These are phyloP conservation scores for Fusarium bactridioides DNA, from an alignment of 2,329 filamentous ascomycete genomes.

Conservation along the genomic window DNA sequence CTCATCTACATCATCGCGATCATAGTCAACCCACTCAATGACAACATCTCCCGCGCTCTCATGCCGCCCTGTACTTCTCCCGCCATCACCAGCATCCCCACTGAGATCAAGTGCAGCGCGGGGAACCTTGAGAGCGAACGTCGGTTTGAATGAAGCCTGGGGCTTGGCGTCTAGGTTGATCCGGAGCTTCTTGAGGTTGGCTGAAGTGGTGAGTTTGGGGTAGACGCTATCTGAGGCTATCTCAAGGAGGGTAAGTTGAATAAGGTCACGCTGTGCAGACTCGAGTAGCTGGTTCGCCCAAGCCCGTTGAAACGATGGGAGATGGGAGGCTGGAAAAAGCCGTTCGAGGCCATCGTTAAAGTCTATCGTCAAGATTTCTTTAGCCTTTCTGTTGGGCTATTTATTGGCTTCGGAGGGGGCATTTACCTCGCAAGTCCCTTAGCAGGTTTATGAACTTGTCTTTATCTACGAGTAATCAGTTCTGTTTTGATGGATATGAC, in stretches of 20 bases:
- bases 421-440: constrained; percentile 50
- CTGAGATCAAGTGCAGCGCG: constrained; percentile 43
- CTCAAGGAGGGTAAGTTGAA: constrained; percentile 53
- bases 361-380: constrained; percentile 40
- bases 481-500: not conserved
- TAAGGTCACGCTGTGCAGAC: constrained; percentile 52
- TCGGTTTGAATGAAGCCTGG: constrained; percentile 52
- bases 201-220: constrained; percentile 52
- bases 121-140: constrained; percentile 52
- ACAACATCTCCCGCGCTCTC: constrained; percentile 48
- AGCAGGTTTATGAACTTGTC: constrained; percentile 54
- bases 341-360: constrained; percentile 59
- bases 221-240: constrained; percentile 52
- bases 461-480: constrained; percentile 46
- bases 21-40: constrained; percentile 57
- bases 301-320: constrained; percentile 54
- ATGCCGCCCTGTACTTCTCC: constrained; percentile 47
- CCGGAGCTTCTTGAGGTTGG: constrained; percentile 54
- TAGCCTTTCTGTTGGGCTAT: not conserved
- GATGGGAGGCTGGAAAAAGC: constrained; percentile 53
- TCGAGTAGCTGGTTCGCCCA: constrained; percentile 58
- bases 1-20: constrained; percentile 51
- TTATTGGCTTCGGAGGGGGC: not conserved
- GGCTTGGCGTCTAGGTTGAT: constrained; percentile 56
- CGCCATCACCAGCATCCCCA: constrained; percentile 3